Evolutionary conservation across 1,139 yeast species (phyloP).

Genomic region (Yamadazyma diospyri): DNA sequence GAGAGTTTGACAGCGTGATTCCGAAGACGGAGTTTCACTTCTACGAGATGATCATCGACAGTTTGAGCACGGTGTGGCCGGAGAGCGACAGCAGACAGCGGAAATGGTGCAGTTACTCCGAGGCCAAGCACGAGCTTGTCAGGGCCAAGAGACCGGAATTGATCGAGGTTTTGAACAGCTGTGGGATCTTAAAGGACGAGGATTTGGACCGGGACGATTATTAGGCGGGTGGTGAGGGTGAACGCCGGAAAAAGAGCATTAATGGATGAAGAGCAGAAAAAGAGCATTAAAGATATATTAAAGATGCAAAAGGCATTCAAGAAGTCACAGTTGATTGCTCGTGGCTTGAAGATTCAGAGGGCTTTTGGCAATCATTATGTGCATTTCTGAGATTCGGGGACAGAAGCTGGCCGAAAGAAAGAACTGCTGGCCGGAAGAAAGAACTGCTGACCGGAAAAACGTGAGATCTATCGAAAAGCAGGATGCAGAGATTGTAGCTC

Average conservation of each 20-base stretch:
- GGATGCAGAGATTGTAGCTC: no score
- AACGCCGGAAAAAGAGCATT: no score
- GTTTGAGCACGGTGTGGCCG: constrained; percentile 68
- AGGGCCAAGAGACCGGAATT: constrained; percentile 67
- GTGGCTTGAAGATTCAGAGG: no score
- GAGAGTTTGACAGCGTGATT: constrained; percentile 34
- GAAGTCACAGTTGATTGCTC: no score
- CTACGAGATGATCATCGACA: constrained; percentile 64
- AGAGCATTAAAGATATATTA: constrained; percentile 4
- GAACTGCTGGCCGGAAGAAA: no score
- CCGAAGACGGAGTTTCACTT: constrained; percentile 84
- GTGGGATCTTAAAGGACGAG: constrained; percentile 41
- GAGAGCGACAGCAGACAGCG: constrained; percentile 67
- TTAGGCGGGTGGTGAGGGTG: constrained; percentile 1
- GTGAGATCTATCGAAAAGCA: no score
- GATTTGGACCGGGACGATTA: constrained; percentile 7
- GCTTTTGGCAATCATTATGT: no score
- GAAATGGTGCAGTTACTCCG: constrained; percentile 71
- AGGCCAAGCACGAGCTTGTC: constrained; percentile 64
- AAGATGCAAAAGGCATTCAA: constrained; percentile 2
- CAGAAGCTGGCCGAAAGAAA: no score
- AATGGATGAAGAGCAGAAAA: no score
- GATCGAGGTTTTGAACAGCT: constrained; percentile 57
- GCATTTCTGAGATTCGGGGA: no score
- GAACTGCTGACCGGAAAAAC: no score